Percentiles rank a stretch among this genome's conserved stretches.
Evolutionary conservation across 176 grass and related monocot species (phyloP).

Genomic region (Juncus effusus): DNA sequence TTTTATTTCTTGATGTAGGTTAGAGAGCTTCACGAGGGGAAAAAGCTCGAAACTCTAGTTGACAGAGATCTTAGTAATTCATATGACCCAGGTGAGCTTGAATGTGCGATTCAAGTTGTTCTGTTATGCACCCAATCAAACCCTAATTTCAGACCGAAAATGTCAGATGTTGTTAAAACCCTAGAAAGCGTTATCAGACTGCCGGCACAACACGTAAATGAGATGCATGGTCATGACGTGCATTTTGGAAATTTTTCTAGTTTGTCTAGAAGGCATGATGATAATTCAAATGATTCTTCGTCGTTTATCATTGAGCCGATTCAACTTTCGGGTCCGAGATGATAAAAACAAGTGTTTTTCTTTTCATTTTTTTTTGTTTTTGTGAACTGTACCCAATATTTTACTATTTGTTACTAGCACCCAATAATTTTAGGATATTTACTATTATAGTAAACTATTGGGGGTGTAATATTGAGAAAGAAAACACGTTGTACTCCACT

Average conservation of each 20-base stretch:
- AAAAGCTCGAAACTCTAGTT: slow-evolving; percentile 52
- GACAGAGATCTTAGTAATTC: slow-evolving; percentile 67
- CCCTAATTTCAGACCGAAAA: slow-evolving; percentile 71
- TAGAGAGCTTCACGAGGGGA: slow-evolving; percentile 66
- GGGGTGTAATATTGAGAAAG: no score
- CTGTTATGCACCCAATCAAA: slow-evolving; percentile 79
- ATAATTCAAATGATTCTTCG: slow-evolving; percentile 64
- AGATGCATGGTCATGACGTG: slow-evolving; percentile 42
- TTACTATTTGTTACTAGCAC: no score
- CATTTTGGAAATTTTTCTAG: slow-evolving; percentile 45
- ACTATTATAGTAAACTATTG: no score
- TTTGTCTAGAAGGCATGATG: slow-evolving; percentile 70
- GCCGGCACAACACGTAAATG: slow-evolving; percentile 44
- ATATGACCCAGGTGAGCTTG: slow-evolving; percentile 52
- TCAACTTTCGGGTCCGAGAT: slow-evolving; percentile 89
- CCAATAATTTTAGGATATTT: no score
- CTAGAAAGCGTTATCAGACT: slow-evolving; percentile 52
- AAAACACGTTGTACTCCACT: no score
- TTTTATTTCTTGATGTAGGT: slow-evolving; percentile 38
- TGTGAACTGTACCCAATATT: no score
- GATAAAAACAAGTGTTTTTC: slow-evolving; percentile 8
- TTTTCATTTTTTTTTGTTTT: no score
- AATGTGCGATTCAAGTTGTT: slow-evolving; percentile 64
- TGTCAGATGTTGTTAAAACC: slow-evolving; percentile 86
- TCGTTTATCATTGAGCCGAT: slow-evolving; percentile 97